Evolutionary conservation across 192 early-diverging fungal genomes (phyloP).

Genomic region (Rhizoclosmatium globosum): DNA sequence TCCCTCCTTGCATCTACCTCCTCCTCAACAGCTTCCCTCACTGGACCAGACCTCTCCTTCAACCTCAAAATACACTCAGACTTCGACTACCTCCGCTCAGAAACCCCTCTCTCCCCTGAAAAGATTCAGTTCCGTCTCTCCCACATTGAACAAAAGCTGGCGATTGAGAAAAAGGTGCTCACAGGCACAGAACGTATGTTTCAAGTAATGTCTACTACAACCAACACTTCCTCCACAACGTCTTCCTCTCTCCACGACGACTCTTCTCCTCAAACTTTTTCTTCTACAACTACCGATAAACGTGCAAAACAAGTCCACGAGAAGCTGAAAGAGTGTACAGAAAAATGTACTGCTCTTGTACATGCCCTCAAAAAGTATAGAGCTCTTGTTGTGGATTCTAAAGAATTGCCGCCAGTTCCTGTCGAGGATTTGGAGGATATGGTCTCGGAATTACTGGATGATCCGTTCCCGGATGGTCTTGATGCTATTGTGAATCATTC

Average conservation of each 20-base stretch:
- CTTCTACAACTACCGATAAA: slow-evolving; percentile 45
- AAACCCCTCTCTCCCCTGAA: slow-evolving; percentile 55
- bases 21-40: not conserved
- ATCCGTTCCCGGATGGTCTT: not conserved
- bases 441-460: not conserved
- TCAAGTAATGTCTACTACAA: slow-evolving; percentile 27
- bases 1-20: not conserved
- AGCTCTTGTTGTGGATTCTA: slow-evolving; percentile 81
- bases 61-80: not conserved
- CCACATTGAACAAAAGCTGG: slow-evolving; percentile 90
- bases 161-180: slow-evolving; percentile 90
- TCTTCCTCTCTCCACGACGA: not conserved
- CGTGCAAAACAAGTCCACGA: slow-evolving; percentile 47
- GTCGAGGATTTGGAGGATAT: not conserved
- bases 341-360: slow-evolving; percentile 55
- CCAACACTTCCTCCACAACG: not conserved
- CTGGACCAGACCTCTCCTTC: not conserved
- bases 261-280: not conserved
- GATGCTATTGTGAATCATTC: not conserved
- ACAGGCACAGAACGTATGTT: slow-evolving; percentile 80
- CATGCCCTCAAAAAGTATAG: slow-evolving; percentile 81
- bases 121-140: slow-evolving; percentile 76
- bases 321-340: slow-evolving; percentile 55
- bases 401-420: slow-evolving; percentile 42
- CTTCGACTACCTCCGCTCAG: slow-evolving; percentile 54